Base-by-base conservation (phyloP, 306 rosid genomes). In the Malus sylvestris region DNA sequence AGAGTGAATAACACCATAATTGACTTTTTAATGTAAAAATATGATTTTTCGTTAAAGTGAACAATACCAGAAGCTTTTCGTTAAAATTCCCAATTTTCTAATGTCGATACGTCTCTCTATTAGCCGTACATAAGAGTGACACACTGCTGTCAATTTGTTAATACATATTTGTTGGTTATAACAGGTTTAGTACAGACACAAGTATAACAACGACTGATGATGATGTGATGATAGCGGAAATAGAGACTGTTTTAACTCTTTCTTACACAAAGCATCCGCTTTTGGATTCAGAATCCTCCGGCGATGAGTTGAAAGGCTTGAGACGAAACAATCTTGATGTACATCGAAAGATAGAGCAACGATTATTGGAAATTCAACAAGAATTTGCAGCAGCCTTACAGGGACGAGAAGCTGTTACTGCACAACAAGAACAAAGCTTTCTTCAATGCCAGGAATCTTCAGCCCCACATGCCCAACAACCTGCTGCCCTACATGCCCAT, bases 51-150 rank as follows among this genome's bases (percentile, higher is more conserved):
- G 4, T 29, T 32, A 32, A 32, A 32, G 0, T 32, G 5, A 32
- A 32, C 1, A 32, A 0, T 32, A 32, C 32, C 0, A 0, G 4
- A 3, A 32, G 5, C 0, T 32, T 32, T 32, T 32, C 1, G 33
- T 32, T 32, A 32, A 32, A 32, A 0, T 32, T 32, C 33, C 0
- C 5, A 32, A 6, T 32, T 32, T 33, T 33, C 38, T 33, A 33
- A 33, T 4, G 8, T 33, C 44, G 8, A 38, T 6, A 1, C 2
- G 44, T 40, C 44, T 40, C 11, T 2, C 11, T 40, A 40, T 40
- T 40, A 8, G 44, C 10, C 44, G 44, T 40, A 40, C 44, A 8
- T 40, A 40, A 40, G 2, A 40, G 44, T 8, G 44, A 40, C 44
- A 1, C 44, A 3, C 44, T 33, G 38, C 38, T 6, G 38, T 6